Base-by-base conservation (phyloP, 768 basidiomycete species). In the Leccinum boreale region DNA sequence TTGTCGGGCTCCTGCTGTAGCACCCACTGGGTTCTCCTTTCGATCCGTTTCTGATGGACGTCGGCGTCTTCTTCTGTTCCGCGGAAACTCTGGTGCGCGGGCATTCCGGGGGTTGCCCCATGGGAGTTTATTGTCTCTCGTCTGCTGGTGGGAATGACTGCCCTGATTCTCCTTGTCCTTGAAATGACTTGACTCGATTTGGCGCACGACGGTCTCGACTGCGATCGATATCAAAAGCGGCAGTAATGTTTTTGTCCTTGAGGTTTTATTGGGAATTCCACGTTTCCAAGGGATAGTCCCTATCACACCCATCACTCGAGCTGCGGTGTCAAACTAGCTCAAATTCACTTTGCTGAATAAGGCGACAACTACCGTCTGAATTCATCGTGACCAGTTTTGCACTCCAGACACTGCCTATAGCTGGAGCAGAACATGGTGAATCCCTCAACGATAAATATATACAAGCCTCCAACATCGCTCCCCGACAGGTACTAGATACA, bases 401-500 rank as follows among this genome's bases (percentile, higher is more conserved):
- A 44, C 42, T 42, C n/a, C 4, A 42, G n/a, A 39, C 8, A 36
- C 8, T n/a, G 36, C 36, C 17, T 6, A 0, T 36, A 36, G 17
- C 15, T 17, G 17, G 36, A 36, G 9, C 1, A 42, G 4, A 19
- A 39, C 3, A n/a, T n/a, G 2, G 9, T 42, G 15, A n/a, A 42
- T 42, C 39, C 10, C 19, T 19, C 42, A 44, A 44, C 9, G n/a
- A 44, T 44, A 19, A 44, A 19, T 44, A 44, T 19, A 44, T 39
- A 39, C 21, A 46, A 5, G 45, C 21, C 21, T 21, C 24, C 36
- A 35, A 58, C 28, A 53, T 52, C 45, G 7, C 50, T 53, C 11
- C 39, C 42, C 12, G 48, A 50, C 39, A 56, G 46, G 58, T 67
- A 50, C 24, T 46, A 28, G 19, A 60, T 68, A 66, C 55, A 53